phyloP scores from a whole-genome alignment of 352 stramenopile species.

The Aphanomyces stellatus region DNA sequence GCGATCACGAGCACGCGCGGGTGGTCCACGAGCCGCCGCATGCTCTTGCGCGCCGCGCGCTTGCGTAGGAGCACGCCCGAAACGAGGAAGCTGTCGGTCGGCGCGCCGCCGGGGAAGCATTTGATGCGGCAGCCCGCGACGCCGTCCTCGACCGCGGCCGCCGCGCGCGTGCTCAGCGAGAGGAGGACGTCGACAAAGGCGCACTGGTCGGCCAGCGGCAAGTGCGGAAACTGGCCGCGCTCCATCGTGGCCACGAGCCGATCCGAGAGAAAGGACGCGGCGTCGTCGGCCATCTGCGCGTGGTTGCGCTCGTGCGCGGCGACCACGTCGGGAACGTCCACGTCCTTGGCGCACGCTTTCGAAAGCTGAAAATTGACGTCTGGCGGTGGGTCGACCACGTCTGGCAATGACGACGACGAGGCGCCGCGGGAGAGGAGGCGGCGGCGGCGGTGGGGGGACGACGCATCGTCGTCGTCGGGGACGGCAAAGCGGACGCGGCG shows the following conservation, averaged over 20 bases:
- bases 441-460: conserved; percentile 27
- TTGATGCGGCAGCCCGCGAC: conserved; percentile 71
- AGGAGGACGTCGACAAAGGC: conserved; percentile 81
- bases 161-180: conserved; percentile 50
- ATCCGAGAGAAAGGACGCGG: conserved; percentile 44
- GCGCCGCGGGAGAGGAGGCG: background rate
- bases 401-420: background rate
- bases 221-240: conserved; percentile 47
- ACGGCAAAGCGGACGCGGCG: background rate
- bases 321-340: background rate
- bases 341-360: background rate
- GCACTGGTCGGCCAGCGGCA: conserved; percentile 41
- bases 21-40: conserved; percentile 71
- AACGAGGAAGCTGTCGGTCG: conserved; percentile 83
- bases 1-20: conserved; percentile 78
- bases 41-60: conserved; percentile 68
- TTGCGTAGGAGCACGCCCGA: conserved; percentile 84
- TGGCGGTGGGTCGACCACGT: background rate
- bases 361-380: background rate
- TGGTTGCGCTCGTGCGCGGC: background rate
- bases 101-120: conserved; percentile 57
- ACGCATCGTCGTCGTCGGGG: conserved; percentile 34
- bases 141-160: conserved; percentile 53
- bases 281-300: conserved; percentile 45
- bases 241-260: conserved; percentile 43